Base-by-base conservation (phyloP, 306 rosid species). In the Cicer arietinum region DNA sequence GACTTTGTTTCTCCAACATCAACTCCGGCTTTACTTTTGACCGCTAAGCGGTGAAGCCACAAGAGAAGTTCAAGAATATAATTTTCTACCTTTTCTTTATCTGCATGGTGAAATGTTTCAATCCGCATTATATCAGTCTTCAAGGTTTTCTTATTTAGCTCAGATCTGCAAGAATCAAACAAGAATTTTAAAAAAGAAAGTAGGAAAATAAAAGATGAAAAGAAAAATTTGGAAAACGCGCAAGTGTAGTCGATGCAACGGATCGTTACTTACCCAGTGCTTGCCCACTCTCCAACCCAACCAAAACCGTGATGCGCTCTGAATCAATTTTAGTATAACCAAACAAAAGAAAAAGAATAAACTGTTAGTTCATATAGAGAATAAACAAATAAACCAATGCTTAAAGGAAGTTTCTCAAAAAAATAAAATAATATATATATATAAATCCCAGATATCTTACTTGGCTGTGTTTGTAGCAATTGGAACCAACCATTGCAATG, bases 211-310 rank as follows among this genome's bases (percentile, higher is more conserved):
- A 51, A 14, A 40, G 37, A 7, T 7, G 67, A 52, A 45, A 63
- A 56, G 25, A 22, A 56, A 42, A 41, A 39, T 16, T 4, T 7
- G 48, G 44, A 39, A 8, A 45, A 18, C 30, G 65, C 5, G 7
- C 18, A 42, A 63, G 56, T 4, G 37, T 20, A 60, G 57, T 20
- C 53, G 51, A 44, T 35, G 50, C 3, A 46, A 53, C 40, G 68
- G 57, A 17, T 71, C 65, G 74, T 67, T 71, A 77, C 97, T 85
- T 78, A 92, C 97, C 97, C 92, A 2, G 88, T 79, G 73, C 42
- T 85, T 52, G 97, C 97, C 97, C 97, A 92, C 87, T 92, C 97
- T 3, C 97, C 97, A 2, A 92, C 96, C 97, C 97, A 92, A 63
- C 97, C 97, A 77, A 92, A 92, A 76, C 97, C 97, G 68, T 92